Evolutionary conservation across 768 basidiomycete species (phyloP).

Genomic region (Saitozyma podzolica): DNA sequence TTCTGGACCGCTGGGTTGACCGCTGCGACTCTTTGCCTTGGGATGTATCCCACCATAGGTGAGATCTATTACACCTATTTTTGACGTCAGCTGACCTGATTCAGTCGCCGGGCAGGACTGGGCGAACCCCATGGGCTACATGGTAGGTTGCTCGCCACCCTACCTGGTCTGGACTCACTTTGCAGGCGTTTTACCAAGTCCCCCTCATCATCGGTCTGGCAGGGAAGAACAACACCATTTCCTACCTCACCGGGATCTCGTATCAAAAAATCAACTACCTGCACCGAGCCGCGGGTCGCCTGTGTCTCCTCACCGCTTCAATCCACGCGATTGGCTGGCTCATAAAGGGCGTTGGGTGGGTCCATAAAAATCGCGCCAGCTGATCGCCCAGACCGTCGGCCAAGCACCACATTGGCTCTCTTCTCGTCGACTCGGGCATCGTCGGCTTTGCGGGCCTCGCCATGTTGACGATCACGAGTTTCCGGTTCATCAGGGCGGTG

Average conservation of each 20-base stretch:
- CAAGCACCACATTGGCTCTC: constrained; percentile 1
- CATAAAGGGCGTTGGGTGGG: constrained; percentile 20
- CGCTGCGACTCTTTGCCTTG: too few species aligned
- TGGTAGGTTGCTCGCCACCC: too few species aligned
- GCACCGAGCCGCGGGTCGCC: constrained; percentile 46
- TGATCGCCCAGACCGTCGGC: constrained; percentile 27
- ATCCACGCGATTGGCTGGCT: constrained; percentile 42
- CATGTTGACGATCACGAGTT: constrained; percentile 36
- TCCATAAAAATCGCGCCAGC: constrained; percentile 15
- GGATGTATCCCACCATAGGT: too few species aligned
- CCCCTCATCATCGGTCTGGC: constrained; percentile 64
- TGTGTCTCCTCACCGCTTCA: constrained; percentile 39
- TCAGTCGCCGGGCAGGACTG: too few species aligned
- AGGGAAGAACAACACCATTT: constrained; percentile 65
- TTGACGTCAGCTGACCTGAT: too few species aligned
- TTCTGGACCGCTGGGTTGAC: too few species aligned
- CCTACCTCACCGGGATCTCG: constrained; percentile 60
- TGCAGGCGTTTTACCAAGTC: constrained; percentile 52
- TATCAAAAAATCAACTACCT: constrained; percentile 59
- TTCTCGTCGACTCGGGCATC: neutral
- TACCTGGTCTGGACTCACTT: too few species aligned
- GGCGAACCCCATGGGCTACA: too few species aligned
- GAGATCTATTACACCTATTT: too few species aligned
- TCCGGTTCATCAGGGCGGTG: constrained; percentile 34
- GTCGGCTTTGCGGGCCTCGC: constrained; percentile 42